A percentile compares a stretch with the other conserved stretches of the same genome.
Conservation (phyloP, 305 asterid species). For the Ruellia speciosa region DNA sequence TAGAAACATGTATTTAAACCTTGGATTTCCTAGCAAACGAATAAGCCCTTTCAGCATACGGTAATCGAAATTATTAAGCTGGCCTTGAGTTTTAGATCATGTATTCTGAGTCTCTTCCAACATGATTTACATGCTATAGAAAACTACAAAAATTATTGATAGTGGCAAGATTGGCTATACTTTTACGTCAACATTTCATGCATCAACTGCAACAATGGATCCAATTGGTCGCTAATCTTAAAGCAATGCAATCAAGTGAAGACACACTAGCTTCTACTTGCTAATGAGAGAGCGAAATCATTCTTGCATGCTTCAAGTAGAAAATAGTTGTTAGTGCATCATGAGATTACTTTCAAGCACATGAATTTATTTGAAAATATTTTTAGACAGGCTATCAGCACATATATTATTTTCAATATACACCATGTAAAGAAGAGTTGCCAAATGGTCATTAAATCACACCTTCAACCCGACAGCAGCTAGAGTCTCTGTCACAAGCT, state of each 20-base stretch:
- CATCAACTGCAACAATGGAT: no score
- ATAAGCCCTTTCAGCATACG: conserved; percentile 17
- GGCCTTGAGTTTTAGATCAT: conserved; percentile 4
- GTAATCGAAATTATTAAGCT: conserved; percentile 6
- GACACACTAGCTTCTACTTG: no score
- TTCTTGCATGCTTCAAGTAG: no score
- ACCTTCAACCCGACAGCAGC: conserved; percentile 99
- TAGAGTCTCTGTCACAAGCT: conserved; percentile 85
- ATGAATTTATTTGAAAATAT: no score
- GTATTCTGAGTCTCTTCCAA: conserved; percentile 9
- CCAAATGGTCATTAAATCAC: conserved; percentile 20
- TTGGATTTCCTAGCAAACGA: conserved; percentile 14
- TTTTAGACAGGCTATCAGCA: neutral
- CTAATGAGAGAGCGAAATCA: no score
- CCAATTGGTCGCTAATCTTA: no score
- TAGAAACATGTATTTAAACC: conserved; percentile 26
- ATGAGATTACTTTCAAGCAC: no score
- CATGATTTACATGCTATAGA: no score
- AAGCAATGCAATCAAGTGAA: no score
- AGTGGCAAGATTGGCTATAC: no score
- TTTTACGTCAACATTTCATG: no score
- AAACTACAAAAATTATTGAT: neutral
- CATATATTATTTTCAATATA: neutral
- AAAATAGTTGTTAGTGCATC: no score
- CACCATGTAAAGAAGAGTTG: neutral